phyloP scores from a whole-genome alignment of 1,139 yeast species.

The Scheffersomyces lignicola region DNA sequence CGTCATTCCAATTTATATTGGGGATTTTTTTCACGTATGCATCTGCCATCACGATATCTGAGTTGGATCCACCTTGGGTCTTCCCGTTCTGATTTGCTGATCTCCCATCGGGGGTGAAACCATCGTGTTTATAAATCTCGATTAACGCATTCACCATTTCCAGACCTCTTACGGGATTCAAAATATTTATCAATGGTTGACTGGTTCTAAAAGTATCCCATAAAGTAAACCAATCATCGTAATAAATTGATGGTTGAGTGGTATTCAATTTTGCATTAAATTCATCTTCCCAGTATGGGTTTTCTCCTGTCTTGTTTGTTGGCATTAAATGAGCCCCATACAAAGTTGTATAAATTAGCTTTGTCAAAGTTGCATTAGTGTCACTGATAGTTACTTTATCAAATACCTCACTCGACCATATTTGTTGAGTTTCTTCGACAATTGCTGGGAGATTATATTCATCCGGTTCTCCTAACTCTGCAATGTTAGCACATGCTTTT shows the following conservation, averaged over 20 bases:
- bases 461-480: constrained; percentile 15
- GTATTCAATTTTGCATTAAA: constrained; percentile 4
- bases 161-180: constrained; percentile 28
- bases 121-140: constrained; percentile 32
- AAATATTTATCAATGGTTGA: constrained; percentile 30
- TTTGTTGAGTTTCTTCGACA: constrained; percentile 18
- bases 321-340: constrained; percentile 38
- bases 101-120: constrained; percentile 41
- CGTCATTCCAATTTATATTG: constrained; percentile 28
- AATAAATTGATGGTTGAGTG: constrained; percentile 25
- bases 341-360: constrained; percentile 27
- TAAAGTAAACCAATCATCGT: constrained; percentile 41
- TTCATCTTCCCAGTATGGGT: constrained; percentile 20
- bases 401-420: constrained; percentile 31
- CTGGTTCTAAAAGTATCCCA: constrained; percentile 41
- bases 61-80: constrained; percentile 42
- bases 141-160: constrained; percentile 31
- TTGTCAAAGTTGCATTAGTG: constrained; percentile 21
- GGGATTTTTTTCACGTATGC: constrained; percentile 31
- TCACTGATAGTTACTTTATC: constrained; percentile 18
- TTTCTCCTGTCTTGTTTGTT: constrained; percentile 37
- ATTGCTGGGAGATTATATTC: constrained; percentile 20
- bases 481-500: constrained; percentile 31
- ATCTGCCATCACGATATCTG: constrained; percentile 41
- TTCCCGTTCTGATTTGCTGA: constrained; percentile 39